Conservation (phyloP, 176 grass and related monocot species). For the Areca catechu region DNA sequence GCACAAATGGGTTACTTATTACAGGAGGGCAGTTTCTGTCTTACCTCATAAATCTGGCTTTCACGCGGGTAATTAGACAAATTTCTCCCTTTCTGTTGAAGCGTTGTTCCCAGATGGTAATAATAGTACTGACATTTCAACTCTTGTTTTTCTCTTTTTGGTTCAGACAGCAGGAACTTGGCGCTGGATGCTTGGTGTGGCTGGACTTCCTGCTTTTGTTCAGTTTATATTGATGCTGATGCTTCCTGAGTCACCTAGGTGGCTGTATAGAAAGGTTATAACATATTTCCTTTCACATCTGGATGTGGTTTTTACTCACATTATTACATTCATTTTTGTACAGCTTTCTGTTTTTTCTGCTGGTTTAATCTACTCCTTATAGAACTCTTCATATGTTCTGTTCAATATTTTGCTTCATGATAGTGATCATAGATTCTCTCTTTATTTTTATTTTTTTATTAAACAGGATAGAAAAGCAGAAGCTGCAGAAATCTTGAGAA, state of each 20-base stretch:
- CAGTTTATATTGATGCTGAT: conserved; percentile 80
- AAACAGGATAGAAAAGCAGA: conserved; percentile 82
- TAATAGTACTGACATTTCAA: not conserved
- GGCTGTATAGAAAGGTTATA: conserved; percentile 79
- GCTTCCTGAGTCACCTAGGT: conserved; percentile 91
- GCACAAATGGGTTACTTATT: conserved; percentile 84
- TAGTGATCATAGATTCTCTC: not conserved
- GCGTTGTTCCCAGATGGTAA: no score
- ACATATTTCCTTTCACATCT: not conserved
- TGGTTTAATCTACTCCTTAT: no score
- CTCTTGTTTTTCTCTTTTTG: conserved; percentile 1
- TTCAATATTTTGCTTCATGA: not conserved
- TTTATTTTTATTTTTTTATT: not conserved
- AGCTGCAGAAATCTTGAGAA: conserved; percentile 55
- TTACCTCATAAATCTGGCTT: conserved; percentile 94
- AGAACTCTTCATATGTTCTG: not conserved
- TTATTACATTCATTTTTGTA: no score
- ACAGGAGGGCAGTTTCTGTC: conserved; percentile 91
- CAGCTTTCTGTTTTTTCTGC: no score
- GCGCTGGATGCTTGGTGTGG: conserved; percentile 98
- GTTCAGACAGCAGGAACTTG: conserved; percentile 67
- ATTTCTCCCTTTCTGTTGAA: no score
- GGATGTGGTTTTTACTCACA: no score
- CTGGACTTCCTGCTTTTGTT: conserved; percentile 69
- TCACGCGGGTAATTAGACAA: conserved; percentile 46